Evolutionary conservation across 352 stramenopile species (phyloP).

Genomic region (Phytophthora aleatoria): DNA sequence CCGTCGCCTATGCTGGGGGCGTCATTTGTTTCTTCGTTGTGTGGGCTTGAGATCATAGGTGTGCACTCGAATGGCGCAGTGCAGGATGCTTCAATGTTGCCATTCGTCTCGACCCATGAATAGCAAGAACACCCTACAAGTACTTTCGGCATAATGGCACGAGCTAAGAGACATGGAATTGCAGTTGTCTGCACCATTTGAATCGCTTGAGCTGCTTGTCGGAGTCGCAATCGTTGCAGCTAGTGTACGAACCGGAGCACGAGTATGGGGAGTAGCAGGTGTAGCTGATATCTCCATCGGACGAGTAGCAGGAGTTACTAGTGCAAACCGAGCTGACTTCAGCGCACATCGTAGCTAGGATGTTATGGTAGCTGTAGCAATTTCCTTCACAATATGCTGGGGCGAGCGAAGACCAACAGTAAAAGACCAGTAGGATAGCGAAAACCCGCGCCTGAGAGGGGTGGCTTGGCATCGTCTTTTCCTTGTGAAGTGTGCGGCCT

Average conservation of each 20-base stretch:
- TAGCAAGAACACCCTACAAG: constrained; percentile 18
- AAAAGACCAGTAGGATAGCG: background rate
- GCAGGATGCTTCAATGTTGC: constrained; percentile 10
- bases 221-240: background rate
- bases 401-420: background rate
- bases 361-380: background rate
- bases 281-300: background rate
- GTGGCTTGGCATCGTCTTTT: background rate
- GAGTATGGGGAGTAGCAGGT: background rate
- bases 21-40: background rate
- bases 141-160: constrained; percentile 11
- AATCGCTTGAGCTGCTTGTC: constrained; percentile 2
- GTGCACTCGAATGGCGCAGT: constrained; percentile 7
- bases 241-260: constrained; percentile 5
- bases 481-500: background rate
- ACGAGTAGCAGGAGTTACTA: background rate
- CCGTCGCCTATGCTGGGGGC: constrained; percentile 6
- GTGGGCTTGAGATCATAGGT: background rate
- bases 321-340: background rate
- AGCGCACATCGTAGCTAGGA: background rate
- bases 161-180: constrained; percentile 7
- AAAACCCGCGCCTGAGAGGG: too few relatives aligned
- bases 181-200: background rate
- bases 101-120: constrained; percentile 14
- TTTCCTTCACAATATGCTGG: background rate